Conservation (phyloP, 2,329 filamentous ascomycete species). For the Colletotrichum sp. region DNA sequence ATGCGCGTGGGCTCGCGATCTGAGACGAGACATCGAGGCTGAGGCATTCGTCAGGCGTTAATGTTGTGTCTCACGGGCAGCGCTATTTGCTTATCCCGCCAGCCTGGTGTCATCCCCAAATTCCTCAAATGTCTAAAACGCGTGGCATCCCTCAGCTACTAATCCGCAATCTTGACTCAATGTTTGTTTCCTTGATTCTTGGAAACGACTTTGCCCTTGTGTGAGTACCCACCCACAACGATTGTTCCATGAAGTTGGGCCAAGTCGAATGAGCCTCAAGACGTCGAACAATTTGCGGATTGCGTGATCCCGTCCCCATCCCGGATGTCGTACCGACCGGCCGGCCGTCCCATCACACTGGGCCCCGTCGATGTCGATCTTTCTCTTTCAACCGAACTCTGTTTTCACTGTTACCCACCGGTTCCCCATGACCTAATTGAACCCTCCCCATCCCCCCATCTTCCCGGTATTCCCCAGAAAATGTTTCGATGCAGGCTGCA, state of each 20-base stretch:
- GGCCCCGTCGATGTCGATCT: conserved; percentile 3
- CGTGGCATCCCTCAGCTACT: neutral
- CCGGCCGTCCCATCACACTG: neutral
- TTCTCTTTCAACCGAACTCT: neutral
- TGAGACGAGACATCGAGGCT: neutral
- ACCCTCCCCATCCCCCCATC: neutral
- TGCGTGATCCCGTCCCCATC: conserved; percentile 1
- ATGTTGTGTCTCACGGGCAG: neutral
- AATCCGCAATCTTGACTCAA: neutral
- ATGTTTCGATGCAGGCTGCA: neutral
- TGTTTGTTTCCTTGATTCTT: neutral
- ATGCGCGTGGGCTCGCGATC: neutral
- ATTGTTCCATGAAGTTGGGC: neutral
- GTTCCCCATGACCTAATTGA: neutral
- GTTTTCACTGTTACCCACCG: neutral
- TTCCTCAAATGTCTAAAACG: neutral
- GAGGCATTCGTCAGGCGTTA: neutral
- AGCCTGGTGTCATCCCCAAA: neutral
- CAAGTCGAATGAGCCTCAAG: neutral
- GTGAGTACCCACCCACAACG: rapidly evolving
- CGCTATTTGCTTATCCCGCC: neutral
- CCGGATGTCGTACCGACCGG: neutral
- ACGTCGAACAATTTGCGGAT: neutral
- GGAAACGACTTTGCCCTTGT: neutral
- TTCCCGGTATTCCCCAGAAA: neutral